Base-by-base conservation (phyloP, 176 grass and related monocot genomes). In the Carex littledalei region DNA sequence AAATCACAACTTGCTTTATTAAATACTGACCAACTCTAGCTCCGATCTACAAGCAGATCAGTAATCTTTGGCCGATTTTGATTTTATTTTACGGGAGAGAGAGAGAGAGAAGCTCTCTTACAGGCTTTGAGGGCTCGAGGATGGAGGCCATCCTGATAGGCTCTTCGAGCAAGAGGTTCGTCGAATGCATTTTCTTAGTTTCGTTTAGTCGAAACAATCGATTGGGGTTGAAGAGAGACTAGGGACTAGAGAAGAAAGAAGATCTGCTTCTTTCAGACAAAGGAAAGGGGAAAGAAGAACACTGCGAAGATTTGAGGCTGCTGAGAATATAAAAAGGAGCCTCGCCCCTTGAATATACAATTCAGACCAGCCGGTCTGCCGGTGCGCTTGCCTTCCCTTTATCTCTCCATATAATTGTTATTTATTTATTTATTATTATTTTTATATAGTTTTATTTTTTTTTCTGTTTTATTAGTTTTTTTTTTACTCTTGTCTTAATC, bases 81-180 rank as follows among this genome's bases (percentile, higher is more conserved):
- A 34, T 55, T 45, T 22, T 37, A 26, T 76, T 54, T 39, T 3
- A 66, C 4, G 43, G 35, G 9, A 17, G 9, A 45, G 58, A 22
- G 34, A 7, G 3, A 7, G 6, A 32, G 9, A 17, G 9, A 45
- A 53, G 1, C 10, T 0, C 2, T 22, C 88, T 80, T 88, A 99
- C 96, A 9, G 96, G 43, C 90, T 99, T 99, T 52, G 96, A 99
- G 6, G 96, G 93, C 87, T 99, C 96, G 21, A 99, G 96, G 85
- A 99, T 90, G 90, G 93, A 99, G 4, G 89, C 91, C 96, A 99
- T 99, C 88, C 93, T 80, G 88, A 99, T 99, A 85, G 96, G 96
- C 76, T 99, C 96, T 82, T 99, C 93, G 26, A 99, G 96, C 14
- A 99, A 85, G 29, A 99, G 81, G 57, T 99, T 91, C 2, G 96